A percentile compares a stretch with the other conserved stretches of the same genome.
Evolutionary conservation across 257 asterid genomes (phyloP).

Genomic region (Solanum pinnatisectum): DNA sequence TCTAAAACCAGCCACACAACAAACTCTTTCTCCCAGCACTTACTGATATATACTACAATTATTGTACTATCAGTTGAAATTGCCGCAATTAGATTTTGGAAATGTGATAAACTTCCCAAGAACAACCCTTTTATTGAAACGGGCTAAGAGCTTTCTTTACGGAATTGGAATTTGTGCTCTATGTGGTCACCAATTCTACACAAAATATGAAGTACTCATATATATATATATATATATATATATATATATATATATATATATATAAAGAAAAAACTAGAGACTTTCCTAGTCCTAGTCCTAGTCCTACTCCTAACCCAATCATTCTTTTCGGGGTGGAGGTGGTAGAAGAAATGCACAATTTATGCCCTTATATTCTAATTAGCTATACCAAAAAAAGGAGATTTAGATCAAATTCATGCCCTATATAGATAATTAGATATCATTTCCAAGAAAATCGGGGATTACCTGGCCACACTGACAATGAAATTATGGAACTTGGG

Average conservation of each 20-base stretch:
- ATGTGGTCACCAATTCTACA: not conserved
- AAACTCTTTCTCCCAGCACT: not conserved
- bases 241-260: no score
- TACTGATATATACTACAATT: no score
- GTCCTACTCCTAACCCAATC: not conserved
- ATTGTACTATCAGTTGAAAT: not conserved
- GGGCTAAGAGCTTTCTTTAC: not conserved
- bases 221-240: no score
- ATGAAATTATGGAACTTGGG: constrained; percentile 68
- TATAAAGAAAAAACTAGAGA: not conserved
- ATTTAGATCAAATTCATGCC: not conserved
- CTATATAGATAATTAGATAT: not conserved
- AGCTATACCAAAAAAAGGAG: not conserved
- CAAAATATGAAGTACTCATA: not conserved
- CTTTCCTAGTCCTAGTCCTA: not conserved
- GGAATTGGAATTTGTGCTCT: not conserved
- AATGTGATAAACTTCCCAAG: not conserved
- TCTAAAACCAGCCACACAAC: not conserved
- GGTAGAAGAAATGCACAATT: not conserved
- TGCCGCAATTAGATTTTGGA: not conserved
- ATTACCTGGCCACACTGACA: constrained; percentile 71
- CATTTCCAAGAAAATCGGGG: not conserved
- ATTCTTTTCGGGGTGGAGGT: not conserved
- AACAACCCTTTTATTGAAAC: not conserved
- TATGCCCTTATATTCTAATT: not conserved